These are phyloP conservation scores for Fusarium buharicum DNA, from an alignment of 2,329 filamentous ascomycete genomes.

Conservation along the genomic window DNA sequence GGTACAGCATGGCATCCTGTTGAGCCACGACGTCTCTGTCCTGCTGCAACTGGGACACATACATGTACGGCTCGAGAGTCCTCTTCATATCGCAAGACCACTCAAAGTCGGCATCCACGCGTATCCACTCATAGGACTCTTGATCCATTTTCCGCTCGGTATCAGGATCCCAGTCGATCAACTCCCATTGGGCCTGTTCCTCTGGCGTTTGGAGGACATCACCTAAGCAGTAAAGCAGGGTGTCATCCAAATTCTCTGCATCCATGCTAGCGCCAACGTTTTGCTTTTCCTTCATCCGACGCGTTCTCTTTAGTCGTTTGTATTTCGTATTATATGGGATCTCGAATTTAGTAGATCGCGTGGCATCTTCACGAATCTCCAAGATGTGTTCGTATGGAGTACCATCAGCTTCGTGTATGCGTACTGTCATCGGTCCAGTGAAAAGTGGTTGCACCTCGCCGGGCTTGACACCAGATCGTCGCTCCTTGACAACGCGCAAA, in stretches of 20 bases:
- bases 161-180: constrained; percentile 89
- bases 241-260: constrained; percentile 74
- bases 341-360: constrained; percentile 80
- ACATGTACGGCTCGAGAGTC: constrained; percentile 95
- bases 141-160: constrained; percentile 92
- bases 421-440: constrained; percentile 95
- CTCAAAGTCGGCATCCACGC: constrained; percentile 97
- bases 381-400: constrained; percentile 98
- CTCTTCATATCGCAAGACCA: constrained; percentile 89
- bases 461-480: constrained; percentile 73
- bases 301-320: constrained; percentile 91
- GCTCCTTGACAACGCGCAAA: constrained; percentile 85
- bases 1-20: constrained; percentile 79
- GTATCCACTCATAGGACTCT: constrained; percentile 98
- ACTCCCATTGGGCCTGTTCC: constrained; percentile 83
- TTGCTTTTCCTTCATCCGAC: constrained; percentile 80
- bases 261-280: constrained; percentile 68
- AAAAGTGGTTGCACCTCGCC: constrained; percentile 82
- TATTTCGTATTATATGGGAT: constrained; percentile 99
- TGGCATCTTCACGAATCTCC: constrained; percentile 87
- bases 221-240: constrained; percentile 89
- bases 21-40: constrained; percentile 96
- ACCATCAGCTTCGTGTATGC: constrained; percentile 97
- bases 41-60: constrained; percentile 94
- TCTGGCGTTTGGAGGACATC: constrained; percentile 87